Conservation (phyloP, 306 rosid species). For the Fragaria ananassa region DNA sequence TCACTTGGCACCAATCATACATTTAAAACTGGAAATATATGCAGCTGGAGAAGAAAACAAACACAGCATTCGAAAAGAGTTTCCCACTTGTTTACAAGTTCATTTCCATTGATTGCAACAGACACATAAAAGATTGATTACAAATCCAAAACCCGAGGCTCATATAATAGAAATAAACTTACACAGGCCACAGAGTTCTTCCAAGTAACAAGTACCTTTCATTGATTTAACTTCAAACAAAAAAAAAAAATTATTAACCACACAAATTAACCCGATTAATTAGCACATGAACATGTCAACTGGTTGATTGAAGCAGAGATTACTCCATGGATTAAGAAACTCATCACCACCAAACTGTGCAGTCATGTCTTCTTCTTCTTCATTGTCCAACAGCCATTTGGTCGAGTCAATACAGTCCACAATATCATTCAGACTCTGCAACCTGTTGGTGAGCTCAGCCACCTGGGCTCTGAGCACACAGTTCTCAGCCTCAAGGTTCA, state of each 20-base stretch:
- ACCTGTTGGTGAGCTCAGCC: conserved; percentile 66
- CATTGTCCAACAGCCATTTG: conserved; percentile 17
- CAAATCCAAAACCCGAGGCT: conserved; percentile 4
- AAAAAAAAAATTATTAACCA: neutral
- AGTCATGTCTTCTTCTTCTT: conserved; percentile 10
- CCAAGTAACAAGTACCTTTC: neutral
- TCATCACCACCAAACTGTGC: conserved; percentile 20
- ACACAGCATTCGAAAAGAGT: neutral
- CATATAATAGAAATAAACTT: neutral
- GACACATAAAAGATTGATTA: neutral
- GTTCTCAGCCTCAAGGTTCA: conserved; percentile 65
- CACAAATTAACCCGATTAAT: neutral
- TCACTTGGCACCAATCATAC: neutral
- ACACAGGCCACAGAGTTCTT: neutral
- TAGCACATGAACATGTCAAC: conserved; percentile 34
- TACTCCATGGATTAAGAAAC: conserved; percentile 26
- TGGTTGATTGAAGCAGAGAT: conserved; percentile 27
- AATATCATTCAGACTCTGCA: conserved; percentile 66
- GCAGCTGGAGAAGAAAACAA: neutral
- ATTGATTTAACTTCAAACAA: neutral
- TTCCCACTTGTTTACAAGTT: neutral
- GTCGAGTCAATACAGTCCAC: conserved; percentile 45
- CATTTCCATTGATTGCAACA: neutral
- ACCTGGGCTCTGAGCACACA: conserved; percentile 64
- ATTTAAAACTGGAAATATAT: neutral